Conservation (phyloP, 306 rosid species). For the Quercus robur region DNA sequence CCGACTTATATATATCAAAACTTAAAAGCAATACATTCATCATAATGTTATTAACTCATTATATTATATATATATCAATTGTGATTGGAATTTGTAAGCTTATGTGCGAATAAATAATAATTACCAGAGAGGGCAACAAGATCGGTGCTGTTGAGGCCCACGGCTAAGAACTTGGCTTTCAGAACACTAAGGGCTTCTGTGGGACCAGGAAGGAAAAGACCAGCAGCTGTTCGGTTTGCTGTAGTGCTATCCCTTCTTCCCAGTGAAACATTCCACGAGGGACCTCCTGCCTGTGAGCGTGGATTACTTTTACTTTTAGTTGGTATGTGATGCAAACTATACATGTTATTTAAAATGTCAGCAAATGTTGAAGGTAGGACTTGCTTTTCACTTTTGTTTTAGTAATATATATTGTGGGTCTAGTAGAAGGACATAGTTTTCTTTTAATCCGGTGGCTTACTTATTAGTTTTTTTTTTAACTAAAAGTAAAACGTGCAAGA, state of each 20-base stretch:
- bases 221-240: conserved; percentile 37
- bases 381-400: too few species aligned
- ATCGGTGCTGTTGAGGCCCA: conserved; percentile 37
- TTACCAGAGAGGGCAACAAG: conserved; percentile 63
- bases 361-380: too few species aligned
- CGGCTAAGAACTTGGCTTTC: neutral
- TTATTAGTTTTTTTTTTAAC: too few species aligned
- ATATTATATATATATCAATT: too few species aligned
- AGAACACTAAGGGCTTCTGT: conserved; percentile 14
- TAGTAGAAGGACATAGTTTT: too few species aligned
- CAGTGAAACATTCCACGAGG: conserved; percentile 40
- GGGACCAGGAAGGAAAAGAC: conserved; percentile 34
- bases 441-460: too few species aligned
- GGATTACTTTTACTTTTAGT: neutral
- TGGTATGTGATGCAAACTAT: neutral
- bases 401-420: too few species aligned
- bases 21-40: neutral
- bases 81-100: neutral
- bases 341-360: neutral
- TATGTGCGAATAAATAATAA: neutral
- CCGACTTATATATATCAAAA: neutral
- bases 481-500: too few species aligned
- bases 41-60: neutral
- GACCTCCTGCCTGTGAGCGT: conserved; percentile 41
- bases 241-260: conserved; percentile 60